Evolutionary conservation across 2,329 filamentous ascomycete genomes (phyloP), one percentile per base, ranked within the genome.

Genomic region (Hypomyces perniciosus): DNA sequence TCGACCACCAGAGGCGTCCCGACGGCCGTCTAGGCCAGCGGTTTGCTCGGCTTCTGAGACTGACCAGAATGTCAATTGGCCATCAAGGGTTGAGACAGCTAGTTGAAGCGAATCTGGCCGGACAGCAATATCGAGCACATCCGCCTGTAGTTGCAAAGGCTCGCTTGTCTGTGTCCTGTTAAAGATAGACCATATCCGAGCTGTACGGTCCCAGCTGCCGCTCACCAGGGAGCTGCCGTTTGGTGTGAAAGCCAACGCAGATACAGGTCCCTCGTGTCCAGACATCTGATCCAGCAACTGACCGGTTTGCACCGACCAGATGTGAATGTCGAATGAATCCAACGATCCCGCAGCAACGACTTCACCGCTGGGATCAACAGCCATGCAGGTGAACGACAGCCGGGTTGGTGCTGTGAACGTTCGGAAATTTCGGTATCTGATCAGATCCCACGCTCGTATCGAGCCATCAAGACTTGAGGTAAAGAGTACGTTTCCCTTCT

Each of bases 241-340:
- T 1, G 91, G 88, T 1, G 92, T 84, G 64, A 99, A 99, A 3
- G 90, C 83, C 28, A 99, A 73, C 2, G 88, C 85, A 5, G 90
- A 93, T 1, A 99, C 86, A 0, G 93, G 93, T 0, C 92, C 93
- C 71, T 99, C 92, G 60, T 99, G 93, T 1, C 93, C 95, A 6
- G 91, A 81, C 27, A 99, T 76, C 58, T 86, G 86, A 65, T 99
- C 93, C 5, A 99, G 81, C 13, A 99, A 76, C 67, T 99, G 93
- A 3, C 93, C 93, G 1, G 92, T 99, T 65, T 99, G 93, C 4
- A 99, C 95, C 5, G 90, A 96, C 93, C 93, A 99, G 55, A 99
- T 88, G 69, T 99, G 91, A 46, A 99, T 89, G 63, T 97, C 92
- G 58, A 96, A 97, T 4, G 91, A 96, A 67, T 99, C 93, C 12